Evolutionary conservation across 148 eudicot genomes (phyloP), one percentile per base, ranked within the genome.

Genomic region (Salicornia ramosissima): DNA sequence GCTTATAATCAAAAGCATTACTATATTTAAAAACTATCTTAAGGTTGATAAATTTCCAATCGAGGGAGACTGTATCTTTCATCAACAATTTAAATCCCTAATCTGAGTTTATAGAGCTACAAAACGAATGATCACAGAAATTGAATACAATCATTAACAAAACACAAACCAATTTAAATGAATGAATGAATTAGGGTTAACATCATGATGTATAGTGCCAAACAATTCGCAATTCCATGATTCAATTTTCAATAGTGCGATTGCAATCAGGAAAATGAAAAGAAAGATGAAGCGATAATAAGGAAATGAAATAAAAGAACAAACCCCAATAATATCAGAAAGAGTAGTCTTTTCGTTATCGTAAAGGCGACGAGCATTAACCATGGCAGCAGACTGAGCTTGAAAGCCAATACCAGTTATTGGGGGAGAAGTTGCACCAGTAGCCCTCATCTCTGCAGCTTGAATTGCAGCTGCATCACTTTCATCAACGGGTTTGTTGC

Each of bases 381-480:
- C 69, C 29, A 72, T 72, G 5, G 92, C 96, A 0, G 87, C 90
- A 4, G 84, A 73, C 63, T 82, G 87, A 19, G 96, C 96, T 15
- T 73, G 54, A 0, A 88, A 71, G 0, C 80, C 87, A 8, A 90
- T 25, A 2, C 96, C 92, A 0, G 84, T 74, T 0, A 78, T 72
- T 2, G 78, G 72, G 0, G 83, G 74, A 1, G 56, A 25, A 13
- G 61, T 74, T 10, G 61, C 59, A 3, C 88, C 85, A 0, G 82
- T 82, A 6, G 97, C 97, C 47, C 88, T 77, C 61, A 82, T 68
- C 80, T 91, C 97, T 2, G 97, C 95, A 2, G 84, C 94, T 56
- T 85, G 89, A 9, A 90, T 90, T 2, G 97, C 94, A 1, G 97
- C 87, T 0, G 91, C 97, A 18, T 91, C 97, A 15, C 88, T 81